phyloP scores from a whole-genome alignment of 2,329 filamentous ascomycete genomes.

The Neonectria punicea region DNA sequence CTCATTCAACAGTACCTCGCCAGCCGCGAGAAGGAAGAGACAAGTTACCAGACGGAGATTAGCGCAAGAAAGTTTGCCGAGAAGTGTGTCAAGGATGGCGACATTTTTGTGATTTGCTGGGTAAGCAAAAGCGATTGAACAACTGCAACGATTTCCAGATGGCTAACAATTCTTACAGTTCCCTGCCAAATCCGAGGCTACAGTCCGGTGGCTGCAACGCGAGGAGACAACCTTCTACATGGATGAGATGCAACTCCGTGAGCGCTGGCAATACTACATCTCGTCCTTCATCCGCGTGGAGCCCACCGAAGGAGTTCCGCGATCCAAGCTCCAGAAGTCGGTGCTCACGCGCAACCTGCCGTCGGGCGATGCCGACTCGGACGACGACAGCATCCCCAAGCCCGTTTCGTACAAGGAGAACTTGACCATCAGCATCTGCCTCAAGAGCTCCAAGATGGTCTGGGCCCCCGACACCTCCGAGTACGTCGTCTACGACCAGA shows the following conservation, averaged over 20 bases:
- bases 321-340: slow-evolving; percentile 72
- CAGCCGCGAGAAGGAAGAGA: slow-evolving; percentile 84
- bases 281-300: slow-evolving; percentile 90
- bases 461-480: slow-evolving; percentile 78
- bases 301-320: slow-evolving; percentile 81
- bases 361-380: slow-evolving; percentile 68
- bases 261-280: slow-evolving; percentile 95
- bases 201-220: slow-evolving; percentile 75
- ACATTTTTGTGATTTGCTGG: slow-evolving; percentile 90
- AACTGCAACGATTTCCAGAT: background rate
- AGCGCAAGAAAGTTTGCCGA: slow-evolving; percentile 92
- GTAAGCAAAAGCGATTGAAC: slow-evolving; percentile 67
- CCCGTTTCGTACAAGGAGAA: slow-evolving; percentile 72
- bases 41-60: slow-evolving; percentile 89
- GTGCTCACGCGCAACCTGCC: slow-evolving; percentile 79
- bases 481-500: slow-evolving; percentile 77
- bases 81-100: slow-evolving; percentile 90
- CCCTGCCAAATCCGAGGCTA: slow-evolving; percentile 74
- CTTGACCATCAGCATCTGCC: slow-evolving; percentile 77
- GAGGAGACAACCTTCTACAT: slow-evolving; percentile 84
- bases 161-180: slow-evolving; percentile 62
- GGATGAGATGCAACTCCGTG: slow-evolving; percentile 85
- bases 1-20: slow-evolving; percentile 88
- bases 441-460: slow-evolving; percentile 83
- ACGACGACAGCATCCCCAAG: slow-evolving; percentile 71